Evolutionary conservation across 2,329 filamentous ascomycete species (phyloP).

Genomic region (Fusarium duplospermum): DNA sequence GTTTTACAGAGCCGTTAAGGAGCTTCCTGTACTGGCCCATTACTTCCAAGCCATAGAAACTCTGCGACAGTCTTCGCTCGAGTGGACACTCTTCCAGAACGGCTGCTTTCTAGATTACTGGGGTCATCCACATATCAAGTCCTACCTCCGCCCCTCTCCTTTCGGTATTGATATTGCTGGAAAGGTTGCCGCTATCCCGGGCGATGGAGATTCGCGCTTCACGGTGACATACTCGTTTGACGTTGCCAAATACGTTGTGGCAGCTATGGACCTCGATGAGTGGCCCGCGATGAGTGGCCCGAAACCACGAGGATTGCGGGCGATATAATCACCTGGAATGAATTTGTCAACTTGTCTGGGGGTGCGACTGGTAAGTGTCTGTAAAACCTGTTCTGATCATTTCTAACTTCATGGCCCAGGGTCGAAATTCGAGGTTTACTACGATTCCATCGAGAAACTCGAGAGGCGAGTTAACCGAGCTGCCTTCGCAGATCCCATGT

Average conservation of each 20-base stretch:
- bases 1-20: neutral
- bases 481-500: neutral
- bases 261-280: neutral
- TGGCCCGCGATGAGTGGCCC: neutral
- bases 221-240: neutral
- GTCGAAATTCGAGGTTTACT: neutral
- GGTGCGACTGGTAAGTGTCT: neutral
- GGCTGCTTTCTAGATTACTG: conserved; percentile 11
- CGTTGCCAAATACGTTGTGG: neutral
- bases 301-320: neutral
- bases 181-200: conserved; percentile 34
- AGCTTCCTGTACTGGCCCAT: neutral
- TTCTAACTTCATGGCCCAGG: neutral
- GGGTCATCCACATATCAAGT: neutral
- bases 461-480: neutral
- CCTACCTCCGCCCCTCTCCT: neutral
- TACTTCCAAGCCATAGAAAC: neutral
- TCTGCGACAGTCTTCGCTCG: neutral
- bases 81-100: conserved; percentile 5
- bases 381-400: rapidly evolving
- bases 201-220: neutral
- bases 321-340: neutral
- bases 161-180: conserved; percentile 52
- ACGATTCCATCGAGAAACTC: neutral
- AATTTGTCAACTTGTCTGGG: neutral